These are phyloP conservation scores for Syzygium aqueum DNA, from an alignment of 345 rosid species.

Conservation along the genomic window DNA sequence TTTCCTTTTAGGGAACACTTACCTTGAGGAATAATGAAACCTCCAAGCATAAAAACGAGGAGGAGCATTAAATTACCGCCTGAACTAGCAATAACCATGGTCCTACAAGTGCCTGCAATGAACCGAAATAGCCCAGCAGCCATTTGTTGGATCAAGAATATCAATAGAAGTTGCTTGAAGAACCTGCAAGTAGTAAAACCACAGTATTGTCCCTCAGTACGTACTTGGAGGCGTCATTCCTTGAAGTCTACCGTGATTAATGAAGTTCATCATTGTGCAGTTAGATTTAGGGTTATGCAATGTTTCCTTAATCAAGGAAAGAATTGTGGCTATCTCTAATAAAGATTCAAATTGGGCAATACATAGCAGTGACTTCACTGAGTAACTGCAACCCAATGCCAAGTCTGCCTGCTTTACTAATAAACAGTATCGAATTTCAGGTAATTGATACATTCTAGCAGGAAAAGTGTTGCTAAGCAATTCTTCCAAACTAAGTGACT, in stretches of 20 bases:
- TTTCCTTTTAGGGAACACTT: background rate
- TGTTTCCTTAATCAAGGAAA: background rate
- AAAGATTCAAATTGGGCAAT: background rate
- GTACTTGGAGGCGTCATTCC: background rate
- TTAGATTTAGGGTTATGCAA: background rate
- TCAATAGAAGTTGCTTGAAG: slow-evolving; percentile 57
- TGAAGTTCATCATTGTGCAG: background rate
- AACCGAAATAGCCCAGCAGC: slow-evolving; percentile 61
- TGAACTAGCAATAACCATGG: slow-evolving; percentile 63
- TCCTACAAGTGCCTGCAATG: slow-evolving; percentile 56
- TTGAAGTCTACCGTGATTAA: background rate
- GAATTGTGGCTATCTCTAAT: background rate
- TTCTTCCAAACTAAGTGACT: background rate
- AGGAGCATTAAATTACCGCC: slow-evolving; percentile 62
- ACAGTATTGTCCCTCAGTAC: background rate
- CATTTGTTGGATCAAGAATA: slow-evolving; percentile 74
- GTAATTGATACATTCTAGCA: background rate
- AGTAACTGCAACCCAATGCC: background rate
- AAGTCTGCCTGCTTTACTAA: background rate
- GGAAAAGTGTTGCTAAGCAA: background rate
- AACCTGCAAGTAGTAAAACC: slow-evolving; percentile 37
- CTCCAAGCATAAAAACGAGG: slow-evolving; percentile 69
- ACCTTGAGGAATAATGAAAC: slow-evolving; percentile 71
- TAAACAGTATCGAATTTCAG: background rate
- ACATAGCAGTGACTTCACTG: background rate